Base-by-base conservation (phyloP, 257 asterid genomes). In the Mitragyna speciosa region DNA sequence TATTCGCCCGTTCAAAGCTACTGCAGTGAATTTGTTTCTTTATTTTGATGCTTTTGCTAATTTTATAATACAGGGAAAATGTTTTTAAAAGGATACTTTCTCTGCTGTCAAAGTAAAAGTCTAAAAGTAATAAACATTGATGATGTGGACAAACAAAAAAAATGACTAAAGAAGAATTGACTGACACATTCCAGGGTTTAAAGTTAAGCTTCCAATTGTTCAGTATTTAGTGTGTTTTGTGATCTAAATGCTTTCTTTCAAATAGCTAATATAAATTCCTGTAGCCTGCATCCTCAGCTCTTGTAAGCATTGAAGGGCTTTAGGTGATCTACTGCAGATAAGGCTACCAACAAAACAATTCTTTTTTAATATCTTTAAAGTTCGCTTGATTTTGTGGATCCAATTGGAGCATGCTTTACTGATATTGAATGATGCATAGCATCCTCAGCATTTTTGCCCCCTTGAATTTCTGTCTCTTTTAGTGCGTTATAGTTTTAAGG, bases 1-100 rank as follows among this genome's bases (percentile, higher is more conserved):
- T 82, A 80, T 78, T 72, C 81, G 78, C 78, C 47, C 45, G 72
- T 71, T 76, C 70, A 77, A 68, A 49, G 59, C 22, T 28, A 33
- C 33, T 70, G 61, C 20, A 43, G 41, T 36, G 24, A 52, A 24
- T 16, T 28, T 56, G 15, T 28, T 63, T 65, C 15, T 51, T 51
- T 7, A 33, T 66, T 45, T 58, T 22, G 26, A 16, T 24, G 22
- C 11, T 19, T 4, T 14, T 72, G 68, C 73, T 59, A 79, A 14
- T 45, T 12, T 64, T 72, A 8, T 72, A 59, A 17, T 61, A 59
- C 17, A 2, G 11, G 19, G 9, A 59, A 10, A 36, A 22, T 47
- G 15, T 16, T 43, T 59, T 43, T 24, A 59, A 58, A 52, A 61
- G 0, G 59, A 26, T n/a, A 63, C 10, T 20, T 24, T 75, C 39